These are phyloP conservation scores for Kitagawia praeruptora DNA, from an alignment of 129 eudicot species.

Conservation along the genomic window DNA sequence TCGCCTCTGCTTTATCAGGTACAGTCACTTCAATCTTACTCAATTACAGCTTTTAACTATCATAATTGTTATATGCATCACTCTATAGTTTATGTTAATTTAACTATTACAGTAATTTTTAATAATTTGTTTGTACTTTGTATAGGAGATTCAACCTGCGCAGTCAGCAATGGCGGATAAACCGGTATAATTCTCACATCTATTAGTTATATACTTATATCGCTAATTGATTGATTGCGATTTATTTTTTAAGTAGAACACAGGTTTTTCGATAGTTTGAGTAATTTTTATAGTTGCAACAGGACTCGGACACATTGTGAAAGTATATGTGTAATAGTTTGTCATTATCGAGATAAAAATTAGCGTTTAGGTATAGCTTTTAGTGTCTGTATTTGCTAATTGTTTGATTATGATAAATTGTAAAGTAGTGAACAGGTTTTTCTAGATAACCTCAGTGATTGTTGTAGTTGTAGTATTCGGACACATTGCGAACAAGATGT, in stretches of 20 bases:
- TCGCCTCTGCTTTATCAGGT: neutral
- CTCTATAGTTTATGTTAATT: no score
- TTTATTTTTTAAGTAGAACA: neutral
- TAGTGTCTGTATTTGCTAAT: no score
- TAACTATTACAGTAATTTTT: neutral
- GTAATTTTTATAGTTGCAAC: neutral
- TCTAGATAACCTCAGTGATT: no score
- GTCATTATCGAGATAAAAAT: no score
- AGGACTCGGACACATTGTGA: neutral
- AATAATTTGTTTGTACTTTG: neutral
- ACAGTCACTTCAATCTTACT: neutral
- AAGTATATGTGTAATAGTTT: no score
- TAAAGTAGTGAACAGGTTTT: no score
- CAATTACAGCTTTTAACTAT: neutral
- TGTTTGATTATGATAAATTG: no score
- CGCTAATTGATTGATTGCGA: neutral
- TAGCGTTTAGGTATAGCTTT: no score
- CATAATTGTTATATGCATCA: neutral
- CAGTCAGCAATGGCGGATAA: neutral
- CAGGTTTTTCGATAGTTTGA: neutral
- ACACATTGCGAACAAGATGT: neutral
- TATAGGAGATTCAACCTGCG: neutral
- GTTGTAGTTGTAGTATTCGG: neutral
- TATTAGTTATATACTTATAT: neutral
- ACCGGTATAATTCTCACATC: neutral